Conservation (phyloP, 495 filamentous ascomycete species). For the Filosporella fistucella region DNA sequence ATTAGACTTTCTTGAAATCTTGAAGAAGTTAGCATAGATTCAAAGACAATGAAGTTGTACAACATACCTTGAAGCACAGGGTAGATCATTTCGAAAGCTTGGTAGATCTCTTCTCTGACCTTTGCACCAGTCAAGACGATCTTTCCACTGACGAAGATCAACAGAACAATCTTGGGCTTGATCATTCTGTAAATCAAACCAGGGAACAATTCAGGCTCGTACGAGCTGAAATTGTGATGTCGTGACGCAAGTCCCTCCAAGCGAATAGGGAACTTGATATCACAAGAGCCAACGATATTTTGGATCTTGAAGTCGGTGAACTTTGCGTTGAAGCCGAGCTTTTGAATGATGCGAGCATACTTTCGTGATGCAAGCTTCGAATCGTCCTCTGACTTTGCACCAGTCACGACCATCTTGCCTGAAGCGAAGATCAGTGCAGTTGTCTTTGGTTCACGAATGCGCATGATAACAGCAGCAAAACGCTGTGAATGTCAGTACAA, state of each 20-base stretch:
- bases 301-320: constrained; percentile 99
- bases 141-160: constrained; percentile 99
- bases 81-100: constrained; percentile 98
- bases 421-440: constrained; percentile 97
- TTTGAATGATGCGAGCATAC: constrained; percentile 99
- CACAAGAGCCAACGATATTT: constrained; percentile 98
- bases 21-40: constrained; percentile 25
- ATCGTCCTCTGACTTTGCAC: constrained; percentile 97
- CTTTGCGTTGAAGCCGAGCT: constrained; percentile 98
- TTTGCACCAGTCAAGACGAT: constrained; percentile 98
- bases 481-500: constrained; percentile 56
- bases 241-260: constrained; percentile 90
- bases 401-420: constrained; percentile 99
- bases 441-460: constrained; percentile 98
- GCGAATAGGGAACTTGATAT: constrained; percentile 99
- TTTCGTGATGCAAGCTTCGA: constrained; percentile 95
- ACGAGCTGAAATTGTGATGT: constrained; percentile 99
- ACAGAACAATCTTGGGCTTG: constrained; percentile 97
- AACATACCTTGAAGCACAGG: constrained; percentile 84
- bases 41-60: neutral
- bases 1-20: constrained; percentile 52
- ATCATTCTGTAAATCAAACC: constrained; percentile 99
- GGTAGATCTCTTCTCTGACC: constrained; percentile 98
- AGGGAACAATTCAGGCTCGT: constrained; percentile 97
- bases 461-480: constrained; percentile 99